Conservation (phyloP, 1,284 basidiomycete species). For the Trametes versicolor region DNA sequence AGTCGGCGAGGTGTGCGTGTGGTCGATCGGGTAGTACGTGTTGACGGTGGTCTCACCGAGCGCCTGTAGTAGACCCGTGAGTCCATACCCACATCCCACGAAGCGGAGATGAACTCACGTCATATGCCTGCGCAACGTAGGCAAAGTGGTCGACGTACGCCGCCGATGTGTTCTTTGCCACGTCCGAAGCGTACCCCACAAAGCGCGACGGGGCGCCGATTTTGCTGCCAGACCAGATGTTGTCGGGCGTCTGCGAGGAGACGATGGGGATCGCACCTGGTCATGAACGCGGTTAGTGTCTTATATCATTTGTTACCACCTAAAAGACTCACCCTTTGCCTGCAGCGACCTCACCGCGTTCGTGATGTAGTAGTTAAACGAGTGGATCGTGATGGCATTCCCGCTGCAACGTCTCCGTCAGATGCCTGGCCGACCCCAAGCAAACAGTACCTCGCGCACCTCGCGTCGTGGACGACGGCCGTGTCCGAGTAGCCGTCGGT, state of each 20-base stretch:
- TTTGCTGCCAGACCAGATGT: slow-evolving; percentile 51
- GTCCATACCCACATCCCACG: slow-evolving; percentile 26
- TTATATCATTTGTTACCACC: not conserved
- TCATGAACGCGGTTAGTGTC: not conserved
- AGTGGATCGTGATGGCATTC: slow-evolving; percentile 27
- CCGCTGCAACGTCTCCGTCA: not conserved
- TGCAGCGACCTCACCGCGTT: slow-evolving; percentile 53
- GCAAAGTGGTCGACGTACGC: slow-evolving; percentile 58
- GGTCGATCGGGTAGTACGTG: slow-evolving; percentile 56
- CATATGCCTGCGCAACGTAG: slow-evolving; percentile 45
- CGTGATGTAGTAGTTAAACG: slow-evolving; percentile 45
- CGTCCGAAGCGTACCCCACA: slow-evolving; percentile 54
- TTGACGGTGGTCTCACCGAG: slow-evolving; percentile 53
- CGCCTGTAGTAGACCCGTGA: slow-evolving; percentile 47
- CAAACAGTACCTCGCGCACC: not conserved
- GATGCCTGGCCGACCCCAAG: not conserved
- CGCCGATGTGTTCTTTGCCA: slow-evolving; percentile 50
- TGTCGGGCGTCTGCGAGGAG: slow-evolving; percentile 58
- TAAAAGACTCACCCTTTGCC: slow-evolving; percentile 48
- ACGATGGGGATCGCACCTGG: slow-evolving; percentile 52
- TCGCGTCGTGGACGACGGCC: not conserved
- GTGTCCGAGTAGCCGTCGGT: slow-evolving; percentile 32
- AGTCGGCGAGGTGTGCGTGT: slow-evolving; percentile 54
- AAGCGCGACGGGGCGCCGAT: slow-evolving; percentile 53
- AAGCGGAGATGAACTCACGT: not conserved